A percentile compares a stretch with the other conserved stretches of the same genome.
Conservation (phyloP, 257 asterid species). For the Solanum paucissectum region DNA sequence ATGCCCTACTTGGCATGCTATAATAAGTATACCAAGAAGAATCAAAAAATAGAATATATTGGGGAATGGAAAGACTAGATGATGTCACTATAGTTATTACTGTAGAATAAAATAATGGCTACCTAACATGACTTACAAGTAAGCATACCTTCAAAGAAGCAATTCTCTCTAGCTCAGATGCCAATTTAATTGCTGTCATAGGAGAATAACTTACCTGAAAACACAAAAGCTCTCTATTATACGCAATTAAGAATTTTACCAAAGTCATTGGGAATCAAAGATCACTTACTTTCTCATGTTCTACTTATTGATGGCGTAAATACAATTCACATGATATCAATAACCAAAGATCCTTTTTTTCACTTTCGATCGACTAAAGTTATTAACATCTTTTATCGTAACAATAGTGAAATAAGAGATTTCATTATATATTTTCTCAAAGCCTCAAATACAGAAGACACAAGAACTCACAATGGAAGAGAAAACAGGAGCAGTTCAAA, state of each 20-base stretch:
- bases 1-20: not conserved
- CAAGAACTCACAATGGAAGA: not conserved
- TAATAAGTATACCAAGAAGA: not conserved
- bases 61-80: not conserved
- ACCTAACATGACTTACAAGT: not conserved
- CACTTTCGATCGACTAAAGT: not conserved
- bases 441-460: not conserved
- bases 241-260: not conserved
- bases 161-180: constrained; percentile 72
- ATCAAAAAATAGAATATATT: not conserved
- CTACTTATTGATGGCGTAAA: not conserved
- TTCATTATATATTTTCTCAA: not conserved
- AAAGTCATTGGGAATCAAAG: not conserved
- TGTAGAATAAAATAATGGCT: not conserved
- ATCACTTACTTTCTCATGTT: not conserved
- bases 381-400: not conserved
- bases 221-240: not conserved
- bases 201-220: constrained; percentile 60
- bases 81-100: not conserved
- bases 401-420: not conserved
- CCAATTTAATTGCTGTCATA: constrained; percentile 52
- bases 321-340: not conserved
- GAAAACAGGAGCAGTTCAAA: not conserved
- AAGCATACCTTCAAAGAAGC: constrained; percentile 62
- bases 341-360: not conserved